These are phyloP conservation scores for Monosporozyma aquatica DNA, from an alignment of 805 yeast species.

Conservation along the genomic window DNA sequence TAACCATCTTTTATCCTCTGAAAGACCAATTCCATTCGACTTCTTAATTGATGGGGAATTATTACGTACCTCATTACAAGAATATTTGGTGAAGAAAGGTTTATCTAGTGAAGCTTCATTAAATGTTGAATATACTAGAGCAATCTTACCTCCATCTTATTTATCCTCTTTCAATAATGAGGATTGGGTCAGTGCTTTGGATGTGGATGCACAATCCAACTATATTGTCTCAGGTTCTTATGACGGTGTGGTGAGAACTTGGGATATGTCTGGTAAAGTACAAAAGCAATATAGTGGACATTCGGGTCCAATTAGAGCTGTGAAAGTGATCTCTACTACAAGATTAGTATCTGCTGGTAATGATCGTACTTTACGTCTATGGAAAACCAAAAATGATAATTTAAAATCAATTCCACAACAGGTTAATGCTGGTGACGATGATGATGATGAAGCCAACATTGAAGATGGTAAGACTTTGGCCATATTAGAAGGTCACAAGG, in stretches of 20 bases:
- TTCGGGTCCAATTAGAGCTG: conserved; percentile 75
- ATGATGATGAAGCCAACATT: conserved; percentile 36
- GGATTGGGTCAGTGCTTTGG: conserved; percentile 84
- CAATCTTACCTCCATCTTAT: conserved; percentile 89
- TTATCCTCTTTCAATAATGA: conserved; percentile 82
- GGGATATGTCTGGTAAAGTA: conserved; percentile 73
- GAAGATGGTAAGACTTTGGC: conserved; percentile 73
- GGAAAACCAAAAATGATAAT: conserved; percentile 55
- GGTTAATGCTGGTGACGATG: no score
- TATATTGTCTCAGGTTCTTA: conserved; percentile 81
- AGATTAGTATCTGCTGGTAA: conserved; percentile 79
- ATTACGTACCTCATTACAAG: conserved; percentile 68
- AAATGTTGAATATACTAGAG: conserved; percentile 81
- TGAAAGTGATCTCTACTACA: conserved; percentile 66
- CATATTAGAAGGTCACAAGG: conserved; percentile 81
- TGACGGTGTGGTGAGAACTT: conserved; percentile 89
- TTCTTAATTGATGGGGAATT: conserved; percentile 81
- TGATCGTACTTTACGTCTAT: conserved; percentile 79
- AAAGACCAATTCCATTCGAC: conserved; percentile 79
- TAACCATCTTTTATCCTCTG: conserved; percentile 64
- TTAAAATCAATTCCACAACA: conserved; percentile 4
- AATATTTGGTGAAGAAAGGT: conserved; percentile 67
- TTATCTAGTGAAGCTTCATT: conserved; percentile 73
- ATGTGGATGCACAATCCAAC: conserved; percentile 29
- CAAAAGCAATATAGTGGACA: conserved; percentile 81